Evolutionary conservation across 2,329 filamentous ascomycete species (phyloP), one percentile per base, ranked within the genome.

Genomic region (Colletotrichum acutatum): DNA sequence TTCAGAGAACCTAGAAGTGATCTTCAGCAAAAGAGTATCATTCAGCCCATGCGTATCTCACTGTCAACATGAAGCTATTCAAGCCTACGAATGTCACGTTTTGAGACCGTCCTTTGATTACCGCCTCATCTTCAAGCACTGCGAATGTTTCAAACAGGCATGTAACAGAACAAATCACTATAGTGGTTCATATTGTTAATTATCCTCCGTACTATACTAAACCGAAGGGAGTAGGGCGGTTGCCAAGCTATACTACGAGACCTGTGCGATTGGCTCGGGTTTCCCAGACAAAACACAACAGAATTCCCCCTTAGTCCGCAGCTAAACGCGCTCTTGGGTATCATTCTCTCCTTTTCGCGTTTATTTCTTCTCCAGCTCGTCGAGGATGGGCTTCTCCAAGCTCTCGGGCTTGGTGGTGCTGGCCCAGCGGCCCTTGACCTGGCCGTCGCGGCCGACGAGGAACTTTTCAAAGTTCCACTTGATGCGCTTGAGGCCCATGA

Each of bases 381-480:
- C 90, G 78, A 95, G 82, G 77, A 98, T 95, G 4, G 88, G 84
- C 75, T 88, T 87, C 90, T 96, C 93, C 78, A 99, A 85, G 52
- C 85, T 84, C 86, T 96, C 94, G 0, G 97, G 97, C 88, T 95
- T 97, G 73, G 93, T 95, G 22, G 91, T 93, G 83, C 94, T 96
- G 42, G 94, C 94, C 95, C 95, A 99, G 76, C 97, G 88, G 32
- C 89, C 89, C 84, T 94, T 93, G 77, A 98, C 95, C 85, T 93
- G 89, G 30, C 97, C 97, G 83, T 98, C 95, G 74, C 90, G 90
- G 74, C 92, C 93, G 76, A 99, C 87, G 75, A 99, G 86, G 85
- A 98, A 99, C 90, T 99, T 99, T 85, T 99, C 97, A 87, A 98
- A 99, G 86, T 99, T 99, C 97, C 97, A 99, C 93, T 98, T 98